Conservation (phyloP, 1,139 yeast species). For the Geotrichum klebahnii region DNA sequence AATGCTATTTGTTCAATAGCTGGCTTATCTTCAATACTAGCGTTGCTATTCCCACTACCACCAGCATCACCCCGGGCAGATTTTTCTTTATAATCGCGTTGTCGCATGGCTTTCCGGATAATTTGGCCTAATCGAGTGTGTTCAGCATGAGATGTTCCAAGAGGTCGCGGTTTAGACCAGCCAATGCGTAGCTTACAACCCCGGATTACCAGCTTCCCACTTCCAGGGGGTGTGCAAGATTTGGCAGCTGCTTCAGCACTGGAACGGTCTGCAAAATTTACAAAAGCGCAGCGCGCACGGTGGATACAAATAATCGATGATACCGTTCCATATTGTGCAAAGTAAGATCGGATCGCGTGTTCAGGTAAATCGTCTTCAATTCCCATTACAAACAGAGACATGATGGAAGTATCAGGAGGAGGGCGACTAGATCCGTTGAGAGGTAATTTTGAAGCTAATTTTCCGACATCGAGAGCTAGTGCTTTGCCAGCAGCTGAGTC, state of each 20-base stretch:
- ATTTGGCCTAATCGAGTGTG: constrained; percentile 52
- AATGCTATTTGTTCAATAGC: constrained; percentile 9
- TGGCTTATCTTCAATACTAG: neutral
- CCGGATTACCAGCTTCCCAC: constrained; percentile 41
- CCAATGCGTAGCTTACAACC: constrained; percentile 55
- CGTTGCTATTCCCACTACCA: neutral
- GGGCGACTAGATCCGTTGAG: constrained; percentile 48
- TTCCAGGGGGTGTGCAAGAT: constrained; percentile 32
- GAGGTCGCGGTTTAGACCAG: constrained; percentile 58
- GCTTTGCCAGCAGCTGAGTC: constrained; percentile 24
- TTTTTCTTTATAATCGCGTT: constrained; percentile 37
- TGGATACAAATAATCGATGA: constrained; percentile 54
- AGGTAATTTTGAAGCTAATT: constrained; percentile 54
- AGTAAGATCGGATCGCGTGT: constrained; percentile 50
- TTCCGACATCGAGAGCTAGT: constrained; percentile 45
- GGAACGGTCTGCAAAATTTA: constrained; percentile 49
- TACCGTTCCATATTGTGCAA: constrained; percentile 45
- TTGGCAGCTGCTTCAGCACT: constrained; percentile 56
- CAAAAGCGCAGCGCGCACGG: constrained; percentile 61
- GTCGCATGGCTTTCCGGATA: constrained; percentile 55
- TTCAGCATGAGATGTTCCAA: constrained; percentile 50
- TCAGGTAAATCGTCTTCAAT: constrained; percentile 64
- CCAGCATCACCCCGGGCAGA: constrained; percentile 2
- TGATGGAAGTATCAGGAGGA: constrained; percentile 45
- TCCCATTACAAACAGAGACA: constrained; percentile 70